Conservation (phyloP, 306 rosid genomes). For the Cajanus cajan region DNA sequence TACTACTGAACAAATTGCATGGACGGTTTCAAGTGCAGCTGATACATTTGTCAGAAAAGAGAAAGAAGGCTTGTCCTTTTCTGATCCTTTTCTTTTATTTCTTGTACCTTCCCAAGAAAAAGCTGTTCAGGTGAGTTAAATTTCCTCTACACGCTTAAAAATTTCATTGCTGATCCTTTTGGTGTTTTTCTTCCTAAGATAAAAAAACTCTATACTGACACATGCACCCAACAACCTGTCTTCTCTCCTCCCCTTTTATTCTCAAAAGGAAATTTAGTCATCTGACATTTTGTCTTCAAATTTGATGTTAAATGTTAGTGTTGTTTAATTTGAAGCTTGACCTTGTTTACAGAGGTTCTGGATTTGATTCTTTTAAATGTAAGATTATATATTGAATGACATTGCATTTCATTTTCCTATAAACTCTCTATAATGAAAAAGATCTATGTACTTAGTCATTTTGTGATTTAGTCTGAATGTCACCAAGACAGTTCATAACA, state of each 20-base stretch:
- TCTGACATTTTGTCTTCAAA: neutral
- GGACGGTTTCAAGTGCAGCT: conserved; percentile 80
- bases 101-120: conserved; percentile 82
- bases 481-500: neutral
- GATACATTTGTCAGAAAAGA: conserved; percentile 80
- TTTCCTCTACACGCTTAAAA: conserved; percentile 7
- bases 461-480: neutral
- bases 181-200: neutral
- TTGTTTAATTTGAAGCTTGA: conserved; percentile 12
- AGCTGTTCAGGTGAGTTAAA: conserved; percentile 60
- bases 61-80: conserved; percentile 60
- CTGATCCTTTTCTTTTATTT: conserved; percentile 78
- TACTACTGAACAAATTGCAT: conserved; percentile 74
- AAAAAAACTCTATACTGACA: neutral
- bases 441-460: neutral
- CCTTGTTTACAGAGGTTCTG: neutral
- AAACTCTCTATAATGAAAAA: neutral
- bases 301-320: conserved; percentile 4
- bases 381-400: neutral
- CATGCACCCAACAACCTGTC: neutral
- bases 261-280: neutral
- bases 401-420: neutral
- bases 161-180: neutral
- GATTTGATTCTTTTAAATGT: neutral
- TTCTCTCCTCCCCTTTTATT: neutral